Base-by-base conservation (phyloP, 176 grass and related monocot species). In the Musa schizocarpa region DNA sequence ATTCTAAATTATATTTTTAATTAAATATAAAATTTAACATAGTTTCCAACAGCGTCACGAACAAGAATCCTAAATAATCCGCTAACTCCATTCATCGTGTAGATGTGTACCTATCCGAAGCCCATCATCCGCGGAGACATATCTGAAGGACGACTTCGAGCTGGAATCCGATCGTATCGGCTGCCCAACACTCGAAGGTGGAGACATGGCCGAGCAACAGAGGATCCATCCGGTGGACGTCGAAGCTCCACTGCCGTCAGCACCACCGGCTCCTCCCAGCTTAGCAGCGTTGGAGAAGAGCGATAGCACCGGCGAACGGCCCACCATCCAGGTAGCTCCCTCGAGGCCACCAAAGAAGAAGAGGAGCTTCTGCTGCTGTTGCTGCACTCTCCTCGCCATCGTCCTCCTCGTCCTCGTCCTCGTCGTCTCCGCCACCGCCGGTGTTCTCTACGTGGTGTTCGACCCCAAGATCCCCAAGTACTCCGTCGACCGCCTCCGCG, bases 401-500 rank as follows among this genome's bases (percentile, higher is more conserved):
- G 72, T 64, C 58, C 22, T 96, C 20, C 81, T 24, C 24, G 24
- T 24, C 20, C 81, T 24, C 24, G 24, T 24, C 24, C 24, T 24
- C 24, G 24, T 86, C 50, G 53, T 90, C 0, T 89, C 73, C 4
- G 87, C 85, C 54, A 92, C 81, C 23, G 83, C 74, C 0, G 87
- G 87, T 12, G 85, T 92, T 74, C 84, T 92, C 12, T 92, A 92
- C 87, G 83, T 86, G 2, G 79, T 88, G 57, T 92, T 96, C 78
- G 12, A 71, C 24, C 93, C 93, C 26, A 96, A 88, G 84, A 88
- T 96, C 73, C 87, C 93, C 1, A 62, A 78, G n/a, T 96, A 90
- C 85, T 68, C 71, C 50, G 89, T 96, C 76, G 83, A 96, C 70
- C 22, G 80, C 53, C 78, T 96, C n/a, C 84, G 76, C 1, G 87